These are phyloP conservation scores for Globisporangium perplexum DNA, from an alignment of 352 stramenopile genomes.

Conservation along the genomic window DNA sequence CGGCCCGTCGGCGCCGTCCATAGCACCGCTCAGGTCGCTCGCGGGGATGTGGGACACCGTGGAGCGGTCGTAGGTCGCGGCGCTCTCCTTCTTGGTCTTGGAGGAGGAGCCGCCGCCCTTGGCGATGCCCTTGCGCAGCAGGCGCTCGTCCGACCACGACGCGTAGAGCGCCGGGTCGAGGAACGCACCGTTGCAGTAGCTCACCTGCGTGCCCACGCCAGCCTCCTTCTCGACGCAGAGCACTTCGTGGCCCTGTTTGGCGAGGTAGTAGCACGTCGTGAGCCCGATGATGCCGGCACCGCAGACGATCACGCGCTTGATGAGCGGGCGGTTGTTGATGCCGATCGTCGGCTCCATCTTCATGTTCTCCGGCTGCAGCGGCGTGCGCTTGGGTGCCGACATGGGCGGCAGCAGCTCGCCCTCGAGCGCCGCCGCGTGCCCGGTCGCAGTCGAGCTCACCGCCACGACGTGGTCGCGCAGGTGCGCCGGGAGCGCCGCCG, in stretches of 20 bases:
- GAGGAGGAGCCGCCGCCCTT: constrained; percentile 12
- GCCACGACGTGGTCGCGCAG: constrained; percentile 51
- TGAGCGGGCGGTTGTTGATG: constrained; percentile 42
- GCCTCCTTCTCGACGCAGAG: constrained; percentile 82
- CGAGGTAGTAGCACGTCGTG: constrained; percentile 83
- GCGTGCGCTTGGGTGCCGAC: constrained; percentile 49
- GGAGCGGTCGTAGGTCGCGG: constrained; percentile 7
- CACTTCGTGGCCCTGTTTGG: constrained; percentile 82
- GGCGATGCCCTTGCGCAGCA: constrained; percentile 40
- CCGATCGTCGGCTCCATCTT: constrained; percentile 63
- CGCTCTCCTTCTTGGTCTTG: constrained; percentile 2
- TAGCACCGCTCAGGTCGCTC: not conserved
- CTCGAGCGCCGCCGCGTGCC: constrained; percentile 16
- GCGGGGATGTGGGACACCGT: constrained; percentile 5
- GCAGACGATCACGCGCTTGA: constrained; percentile 83
- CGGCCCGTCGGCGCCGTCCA: constrained; percentile 26
- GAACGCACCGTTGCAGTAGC: constrained; percentile 78
- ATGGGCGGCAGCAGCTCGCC: constrained; percentile 58
- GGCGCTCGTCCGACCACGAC: constrained; percentile 71
- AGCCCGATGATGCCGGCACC: constrained; percentile 81
- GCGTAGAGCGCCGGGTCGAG: constrained; percentile 78
- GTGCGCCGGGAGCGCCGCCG: constrained; percentile 47
- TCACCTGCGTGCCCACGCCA: constrained; percentile 74
- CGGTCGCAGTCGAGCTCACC: constrained; percentile 7
- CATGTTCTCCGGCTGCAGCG: constrained; percentile 52